Percentiles rank a stretch among this genome's conserved stretches.
These are phyloP conservation scores for Grosmannia serpens DNA, from an alignment of 2,329 filamentous ascomycete genomes.

Conservation along the genomic window DNA sequence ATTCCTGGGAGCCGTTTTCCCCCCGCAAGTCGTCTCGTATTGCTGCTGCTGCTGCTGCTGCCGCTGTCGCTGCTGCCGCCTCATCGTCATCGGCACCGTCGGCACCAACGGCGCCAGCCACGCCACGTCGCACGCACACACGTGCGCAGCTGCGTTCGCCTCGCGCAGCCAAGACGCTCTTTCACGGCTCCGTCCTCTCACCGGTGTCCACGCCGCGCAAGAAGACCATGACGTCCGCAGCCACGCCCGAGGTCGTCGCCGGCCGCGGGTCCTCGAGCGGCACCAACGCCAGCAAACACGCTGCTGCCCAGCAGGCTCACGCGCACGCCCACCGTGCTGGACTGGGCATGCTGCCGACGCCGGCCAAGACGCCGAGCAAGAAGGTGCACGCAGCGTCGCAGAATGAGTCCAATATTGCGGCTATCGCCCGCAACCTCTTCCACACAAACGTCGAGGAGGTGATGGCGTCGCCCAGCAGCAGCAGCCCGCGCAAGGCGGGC, in stretches of 20 bases:
- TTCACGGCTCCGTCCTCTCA: slow-evolving; percentile 16
- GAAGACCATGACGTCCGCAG: slow-evolving; percentile 33
- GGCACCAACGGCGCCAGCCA: slow-evolving; percentile 37
- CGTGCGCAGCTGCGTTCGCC: slow-evolving; percentile 17
- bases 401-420: slow-evolving; percentile 37
- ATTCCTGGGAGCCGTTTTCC: slow-evolving; percentile 62
- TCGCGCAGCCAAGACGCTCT: slow-evolving; percentile 10
- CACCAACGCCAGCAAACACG: slow-evolving; percentile 12
- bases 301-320: slow-evolving; percentile 25
- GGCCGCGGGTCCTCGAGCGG: neutral
- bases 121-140: slow-evolving; percentile 12
- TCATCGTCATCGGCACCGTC: slow-evolving; percentile 9
- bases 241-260: slow-evolving; percentile 18
- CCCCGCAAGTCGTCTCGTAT: slow-evolving; percentile 59
- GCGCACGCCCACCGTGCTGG: slow-evolving; percentile 9
- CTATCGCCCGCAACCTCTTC: slow-evolving; percentile 52
- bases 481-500: slow-evolving; percentile 15
- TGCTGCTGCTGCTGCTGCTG: slow-evolving; percentile 26
- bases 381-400: slow-evolving; percentile 42
- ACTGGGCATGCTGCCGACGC: slow-evolving; percentile 58
- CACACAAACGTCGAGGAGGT: slow-evolving; percentile 40
- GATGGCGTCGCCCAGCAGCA: slow-evolving; percentile 35
- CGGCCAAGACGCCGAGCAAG: slow-evolving; percentile 60
- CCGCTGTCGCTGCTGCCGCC: neutral
- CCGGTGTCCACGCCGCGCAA: slow-evolving; percentile 38